A percentile compares a stretch with the other conserved stretches of the same genome.
These are phyloP conservation scores for Oryza brachyantha DNA, from an alignment of 176 grass and related monocot genomes.

Conservation along the genomic window DNA sequence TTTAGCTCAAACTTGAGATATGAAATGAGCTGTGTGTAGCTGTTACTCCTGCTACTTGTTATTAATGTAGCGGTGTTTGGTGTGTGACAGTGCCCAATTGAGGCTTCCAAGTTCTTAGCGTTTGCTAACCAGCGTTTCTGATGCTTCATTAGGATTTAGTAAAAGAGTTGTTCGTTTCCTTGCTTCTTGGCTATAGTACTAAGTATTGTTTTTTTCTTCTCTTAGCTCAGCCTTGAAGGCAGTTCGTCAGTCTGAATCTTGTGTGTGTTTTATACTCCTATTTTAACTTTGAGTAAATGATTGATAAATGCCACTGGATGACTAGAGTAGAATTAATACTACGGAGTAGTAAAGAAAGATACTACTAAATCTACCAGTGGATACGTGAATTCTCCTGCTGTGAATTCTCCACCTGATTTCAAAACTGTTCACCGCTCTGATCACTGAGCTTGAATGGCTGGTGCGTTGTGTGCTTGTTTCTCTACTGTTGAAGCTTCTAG, in stretches of 20 bases:
- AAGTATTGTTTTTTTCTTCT: background rate
- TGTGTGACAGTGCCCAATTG: conserved; percentile 26
- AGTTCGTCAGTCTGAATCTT: background rate
- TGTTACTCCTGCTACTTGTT: conserved; percentile 27
- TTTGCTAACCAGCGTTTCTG: conserved; percentile 12
- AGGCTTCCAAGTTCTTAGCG: conserved; percentile 24
- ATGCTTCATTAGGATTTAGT: conserved; percentile 17
- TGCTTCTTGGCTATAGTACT: background rate
- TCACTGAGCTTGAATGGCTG: background rate
- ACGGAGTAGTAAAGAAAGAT: background rate
- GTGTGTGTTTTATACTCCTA: conserved; percentile 16
- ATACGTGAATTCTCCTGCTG: too few relatives aligned
- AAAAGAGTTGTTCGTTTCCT: conserved; percentile 20
- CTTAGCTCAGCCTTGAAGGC: background rate
- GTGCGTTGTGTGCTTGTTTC: background rate
- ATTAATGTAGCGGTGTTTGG: conserved; percentile 31
- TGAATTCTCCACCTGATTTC: background rate
- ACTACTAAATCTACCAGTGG: background rate
- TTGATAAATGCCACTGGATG: conserved; percentile 19
- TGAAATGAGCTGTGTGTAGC: conserved; percentile 23
- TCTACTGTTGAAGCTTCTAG: conserved; percentile 26
- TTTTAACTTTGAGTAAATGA: conserved; percentile 9
- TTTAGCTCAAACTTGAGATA: conserved; percentile 13
- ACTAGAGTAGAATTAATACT: too few relatives aligned
- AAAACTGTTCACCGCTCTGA: background rate